Evolutionary conservation across 495 filamentous ascomycete genomes (phyloP), one percentile per base, ranked within the genome.

Genomic region (Elaphomyces granulatus): DNA sequence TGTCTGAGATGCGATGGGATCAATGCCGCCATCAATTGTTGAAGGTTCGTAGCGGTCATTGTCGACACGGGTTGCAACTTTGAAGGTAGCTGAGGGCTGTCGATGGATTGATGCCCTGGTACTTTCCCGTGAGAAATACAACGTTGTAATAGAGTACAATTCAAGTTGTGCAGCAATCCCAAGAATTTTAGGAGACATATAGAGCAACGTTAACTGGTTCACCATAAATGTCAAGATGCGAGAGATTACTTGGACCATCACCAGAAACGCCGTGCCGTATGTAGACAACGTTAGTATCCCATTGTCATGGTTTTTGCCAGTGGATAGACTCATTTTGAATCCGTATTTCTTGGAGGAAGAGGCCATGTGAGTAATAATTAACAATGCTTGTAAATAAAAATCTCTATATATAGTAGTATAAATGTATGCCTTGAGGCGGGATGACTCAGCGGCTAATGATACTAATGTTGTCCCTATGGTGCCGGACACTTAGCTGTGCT

Each of bases 101-200:
- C 88, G 71, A 56, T 94, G 87, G 26, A 93, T 71, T 2, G 87
- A 86, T 16, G 86, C 76, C 14, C 90, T 74, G 32, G 96, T 61
- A 40, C 79, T 83, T 59, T 99, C 90, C 20, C 90, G 70, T 0
- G 90, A 82, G 47, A 96, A 96, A 55, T 86, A 94, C 2, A 96
- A 66, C 8, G 92, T 77, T 2, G 83, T 80, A 20, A 87, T 78
- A 41, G 83, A 83, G 56, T 82, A 94, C 1, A 96, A 73, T 44
- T 99, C 90, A 3, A 96, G 71, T 54, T 94, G 92, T 2, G 85
- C 75, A 1, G 87, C 81, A 19, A 90, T 68, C 3, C 87, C 90
- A 1, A 96, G 69, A 0, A 87, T 66, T 32, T 80, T 71, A 0
- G 90, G 87, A 0, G 86, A 88, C 15, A 96, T 63, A 50, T 77